Evolutionary conservation across 2,329 filamentous ascomycete species (phyloP).

Genomic region (Daldinia sp.): DNA sequence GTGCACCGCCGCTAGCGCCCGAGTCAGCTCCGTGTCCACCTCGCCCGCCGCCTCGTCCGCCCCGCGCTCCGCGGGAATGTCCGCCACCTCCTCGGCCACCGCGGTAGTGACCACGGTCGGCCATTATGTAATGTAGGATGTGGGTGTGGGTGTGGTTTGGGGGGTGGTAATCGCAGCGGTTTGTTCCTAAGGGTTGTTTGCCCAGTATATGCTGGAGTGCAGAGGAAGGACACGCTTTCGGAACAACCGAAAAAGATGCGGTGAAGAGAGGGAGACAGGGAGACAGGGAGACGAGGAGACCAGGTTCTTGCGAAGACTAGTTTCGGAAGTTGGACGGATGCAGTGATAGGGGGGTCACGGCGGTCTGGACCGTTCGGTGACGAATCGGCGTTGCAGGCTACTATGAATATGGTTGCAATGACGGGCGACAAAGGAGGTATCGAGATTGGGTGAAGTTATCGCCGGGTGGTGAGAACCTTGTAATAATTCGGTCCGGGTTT

Average conservation of each 20-base stretch:
- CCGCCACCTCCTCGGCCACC: slow-evolving; percentile 57
- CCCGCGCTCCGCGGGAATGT: slow-evolving; percentile 50
- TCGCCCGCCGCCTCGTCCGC: slow-evolving; percentile 51
- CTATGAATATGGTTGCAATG: slow-evolving; percentile 34
- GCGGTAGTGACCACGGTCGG: slow-evolving; percentile 60
- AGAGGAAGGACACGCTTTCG: slow-evolving; percentile 11
- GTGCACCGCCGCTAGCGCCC: slow-evolving; percentile 51
- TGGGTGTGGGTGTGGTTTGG: background rate
- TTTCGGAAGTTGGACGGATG: slow-evolving; percentile 32
- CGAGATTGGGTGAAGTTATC: slow-evolving; percentile 34
- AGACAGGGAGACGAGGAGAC: background rate
- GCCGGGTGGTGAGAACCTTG: slow-evolving; percentile 25
- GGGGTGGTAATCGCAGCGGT: no score
- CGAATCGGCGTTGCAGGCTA: slow-evolving; percentile 32
- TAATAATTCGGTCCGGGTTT: slow-evolving; percentile 24
- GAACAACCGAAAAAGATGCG: slow-evolving; percentile 31
- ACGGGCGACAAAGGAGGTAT: slow-evolving; percentile 19
- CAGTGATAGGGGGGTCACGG: slow-evolving; percentile 26
- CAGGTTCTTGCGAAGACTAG: slow-evolving; percentile 18
- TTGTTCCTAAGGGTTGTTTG: background rate
- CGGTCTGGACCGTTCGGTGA: slow-evolving; percentile 38
- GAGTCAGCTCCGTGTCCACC: slow-evolving; percentile 56
- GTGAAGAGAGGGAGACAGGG: slow-evolving; percentile 19
- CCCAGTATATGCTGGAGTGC: background rate
- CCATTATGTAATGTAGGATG: slow-evolving; percentile 50